Conservation (phyloP, 805 yeast genomes). For the Wickerhamomyces chambardii region DNA sequence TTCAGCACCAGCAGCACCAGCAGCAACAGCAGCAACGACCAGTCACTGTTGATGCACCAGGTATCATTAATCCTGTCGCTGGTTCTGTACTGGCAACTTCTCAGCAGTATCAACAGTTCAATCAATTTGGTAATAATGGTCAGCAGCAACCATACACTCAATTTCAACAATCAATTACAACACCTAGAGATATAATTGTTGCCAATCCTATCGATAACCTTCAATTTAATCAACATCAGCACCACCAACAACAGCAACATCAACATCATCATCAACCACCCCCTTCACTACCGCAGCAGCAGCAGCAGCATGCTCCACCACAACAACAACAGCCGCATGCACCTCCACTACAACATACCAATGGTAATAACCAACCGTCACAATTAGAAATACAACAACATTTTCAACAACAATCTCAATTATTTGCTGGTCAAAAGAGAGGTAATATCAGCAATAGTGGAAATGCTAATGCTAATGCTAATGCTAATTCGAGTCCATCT, state of each 20-base stretch:
- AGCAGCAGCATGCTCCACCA: too few species aligned
- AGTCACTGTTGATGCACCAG: too few species aligned
- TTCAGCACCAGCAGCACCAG: constrained; percentile 21
- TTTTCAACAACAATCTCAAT: constrained; percentile 17
- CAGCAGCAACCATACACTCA: constrained; percentile 2
- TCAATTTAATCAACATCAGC: constrained; percentile 5
- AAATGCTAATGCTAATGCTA: constrained; percentile 3
- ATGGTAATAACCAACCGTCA: too few species aligned
- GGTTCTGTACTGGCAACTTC: background rate
- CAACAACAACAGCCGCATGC: too few species aligned
- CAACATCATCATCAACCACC: constrained; percentile 14
- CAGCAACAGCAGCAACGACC: constrained; percentile 5
- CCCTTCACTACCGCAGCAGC: constrained; percentile 13
- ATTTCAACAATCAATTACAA: constrained; percentile 4
- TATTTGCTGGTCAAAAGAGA: constrained; percentile 14
- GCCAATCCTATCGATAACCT: background rate
- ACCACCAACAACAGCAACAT: constrained; percentile 15
- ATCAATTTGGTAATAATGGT: background rate
- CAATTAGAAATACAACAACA: constrained; percentile 19
- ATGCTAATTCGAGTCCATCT: constrained; percentile 7
- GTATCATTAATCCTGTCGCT: too few species aligned
- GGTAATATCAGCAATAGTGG: too few species aligned
- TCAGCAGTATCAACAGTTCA: background rate
- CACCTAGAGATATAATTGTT: constrained; percentile 1
- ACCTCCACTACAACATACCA: too few species aligned